Evolutionary conservation across 129 eudicot genomes (phyloP).

Genomic region (Smallanthus sonchifolius): DNA sequence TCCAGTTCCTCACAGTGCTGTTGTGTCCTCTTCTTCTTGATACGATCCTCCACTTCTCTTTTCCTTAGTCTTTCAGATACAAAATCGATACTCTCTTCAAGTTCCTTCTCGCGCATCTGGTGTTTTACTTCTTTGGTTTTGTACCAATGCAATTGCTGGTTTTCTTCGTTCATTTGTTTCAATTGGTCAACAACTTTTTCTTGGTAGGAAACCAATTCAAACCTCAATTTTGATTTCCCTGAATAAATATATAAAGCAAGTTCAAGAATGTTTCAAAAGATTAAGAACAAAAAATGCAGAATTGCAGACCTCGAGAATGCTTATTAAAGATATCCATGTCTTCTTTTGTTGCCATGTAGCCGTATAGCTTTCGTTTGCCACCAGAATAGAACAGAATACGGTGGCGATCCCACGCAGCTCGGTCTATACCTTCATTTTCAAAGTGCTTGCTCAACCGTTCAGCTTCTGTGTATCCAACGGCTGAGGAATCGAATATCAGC

Average conservation of each 20-base stretch:
- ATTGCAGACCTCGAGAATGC: constrained; percentile 52
- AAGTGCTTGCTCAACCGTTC: constrained; percentile 70
- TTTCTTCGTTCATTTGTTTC: constrained; percentile 81
- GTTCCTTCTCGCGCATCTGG: constrained; percentile 42
- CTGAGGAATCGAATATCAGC: constrained; percentile 66
- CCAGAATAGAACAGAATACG: constrained; percentile 44
- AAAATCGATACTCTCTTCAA: constrained; percentile 45
- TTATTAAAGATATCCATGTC: constrained; percentile 63
- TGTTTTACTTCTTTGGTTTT: constrained; percentile 46
- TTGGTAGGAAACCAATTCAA: constrained; percentile 54
- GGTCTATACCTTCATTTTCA: constrained; percentile 41
- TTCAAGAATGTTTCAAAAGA: neutral
- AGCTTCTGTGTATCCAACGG: constrained; percentile 76
- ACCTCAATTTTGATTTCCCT: constrained; percentile 63
- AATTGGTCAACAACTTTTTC: constrained; percentile 53
- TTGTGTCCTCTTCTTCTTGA: constrained; percentile 48
- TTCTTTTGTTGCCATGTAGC: constrained; percentile 63
- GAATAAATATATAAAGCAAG: constrained; percentile 11
- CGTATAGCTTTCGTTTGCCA: constrained; percentile 67
- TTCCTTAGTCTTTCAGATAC: constrained; percentile 45
- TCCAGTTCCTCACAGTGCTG: constrained; percentile 49
- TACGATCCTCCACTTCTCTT: constrained; percentile 43
- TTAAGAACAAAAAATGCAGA: neutral
- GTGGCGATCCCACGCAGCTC: constrained; percentile 58
- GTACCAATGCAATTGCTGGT: constrained; percentile 49